phyloP scores from a whole-genome alignment of 176 grass and related monocot species.

The Hordeum vulgare region MorexV3_pseudomolecules_assembly NC_058523.1:519615647-519616146 shows the following conservation, averaged over 20 bases:
- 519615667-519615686: too few species aligned
- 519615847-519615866: not conserved
- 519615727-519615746: too few species aligned
- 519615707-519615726: too few species aligned
- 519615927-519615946: conserved; percentile 10
- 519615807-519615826: not conserved
- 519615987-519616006: conserved; percentile 27
- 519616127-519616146: conserved; percentile 27
- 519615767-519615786: not conserved
- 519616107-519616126: conserved; percentile 8
- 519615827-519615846: not conserved
- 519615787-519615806: not conserved
- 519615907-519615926: conserved; percentile 19
- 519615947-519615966: not conserved
- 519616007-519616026: not conserved
- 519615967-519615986: not conserved
- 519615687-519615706: too few species aligned
- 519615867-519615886: not conserved
- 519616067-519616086: not conserved
- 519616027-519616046: conserved; percentile 21
- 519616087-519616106: not conserved
- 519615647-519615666: too few species aligned
- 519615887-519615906: not conserved
- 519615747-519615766: too few species aligned
- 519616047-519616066: not conserved